Conservation (phyloP, 2,329 filamentous ascomycete genomes). For the Colletotrichum liriopes region DNA sequence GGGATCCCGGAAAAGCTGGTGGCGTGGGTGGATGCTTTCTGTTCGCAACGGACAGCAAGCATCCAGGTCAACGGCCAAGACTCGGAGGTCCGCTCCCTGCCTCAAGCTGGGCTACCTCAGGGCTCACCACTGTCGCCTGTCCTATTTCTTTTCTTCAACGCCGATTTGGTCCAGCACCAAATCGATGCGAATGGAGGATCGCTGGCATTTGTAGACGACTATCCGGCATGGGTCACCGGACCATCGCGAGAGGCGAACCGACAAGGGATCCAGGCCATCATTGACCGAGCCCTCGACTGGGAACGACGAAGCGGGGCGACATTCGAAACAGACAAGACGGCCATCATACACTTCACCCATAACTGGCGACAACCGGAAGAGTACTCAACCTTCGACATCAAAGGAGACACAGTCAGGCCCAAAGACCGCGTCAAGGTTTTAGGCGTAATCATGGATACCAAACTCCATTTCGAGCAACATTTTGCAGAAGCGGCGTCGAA, state of each 20-base stretch:
- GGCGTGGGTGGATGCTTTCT: conserved; percentile 47
- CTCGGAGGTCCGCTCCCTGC: conserved; percentile 40
- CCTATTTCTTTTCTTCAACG: conserved; percentile 53
- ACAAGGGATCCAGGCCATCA: background rate
- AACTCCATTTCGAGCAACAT: conserved; percentile 41
- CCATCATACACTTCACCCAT: conserved; percentile 46
- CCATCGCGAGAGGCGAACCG: background rate
- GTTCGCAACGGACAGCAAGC: conserved; percentile 43
- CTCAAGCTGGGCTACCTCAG: conserved; percentile 49
- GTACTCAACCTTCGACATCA: conserved; percentile 39
- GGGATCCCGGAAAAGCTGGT: conserved; percentile 44
- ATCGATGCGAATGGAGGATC: conserved; percentile 49
- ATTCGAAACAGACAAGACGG: conserved; percentile 48
- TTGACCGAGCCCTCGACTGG: background rate
- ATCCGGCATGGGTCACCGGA: background rate
- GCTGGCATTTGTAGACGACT: conserved; percentile 41
- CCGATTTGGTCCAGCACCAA: conserved; percentile 47
- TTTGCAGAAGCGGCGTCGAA: conserved; percentile 39
- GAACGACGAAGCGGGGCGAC: background rate
- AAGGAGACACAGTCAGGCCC: background rate
- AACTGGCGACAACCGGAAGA: background rate
- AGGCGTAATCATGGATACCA: conserved; percentile 33
- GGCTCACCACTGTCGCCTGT: conserved; percentile 55
- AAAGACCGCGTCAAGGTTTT: background rate
- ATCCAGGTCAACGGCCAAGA: conserved; percentile 46